phyloP scores from a whole-genome alignment of 2,329 filamentous ascomycete species.

The Alternaria panax region DNA sequence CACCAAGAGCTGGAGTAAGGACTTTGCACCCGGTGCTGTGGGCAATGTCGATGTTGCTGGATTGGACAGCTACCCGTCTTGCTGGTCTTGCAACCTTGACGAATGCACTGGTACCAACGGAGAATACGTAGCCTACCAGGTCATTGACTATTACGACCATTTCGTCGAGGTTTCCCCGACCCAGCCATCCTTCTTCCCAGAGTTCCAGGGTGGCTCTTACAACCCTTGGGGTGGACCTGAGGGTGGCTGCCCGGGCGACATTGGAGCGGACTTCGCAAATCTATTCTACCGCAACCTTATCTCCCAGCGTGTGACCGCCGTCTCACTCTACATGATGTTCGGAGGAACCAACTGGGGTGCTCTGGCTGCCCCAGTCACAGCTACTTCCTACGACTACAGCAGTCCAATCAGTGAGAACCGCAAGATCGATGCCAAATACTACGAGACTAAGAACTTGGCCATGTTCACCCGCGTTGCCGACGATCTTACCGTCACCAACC shows the following conservation, averaged over 20 bases:
- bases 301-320: slow-evolving; percentile 65
- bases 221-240: slow-evolving; percentile 69
- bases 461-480: slow-evolving; percentile 66
- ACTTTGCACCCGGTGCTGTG: slow-evolving; percentile 60
- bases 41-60: slow-evolving; percentile 65
- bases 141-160: slow-evolving; percentile 57
- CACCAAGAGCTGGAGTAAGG: slow-evolving; percentile 66
- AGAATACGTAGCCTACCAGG: slow-evolving; percentile 63
- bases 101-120: slow-evolving; percentile 69
- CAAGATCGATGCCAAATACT: slow-evolving; percentile 65
- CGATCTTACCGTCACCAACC: slow-evolving; percentile 64
- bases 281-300: slow-evolving; percentile 70
- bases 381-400: slow-evolving; percentile 69
- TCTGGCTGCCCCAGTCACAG: slow-evolving; percentile 64
- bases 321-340: slow-evolving; percentile 71
- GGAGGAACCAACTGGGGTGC: slow-evolving; percentile 71
- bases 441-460: slow-evolving; percentile 68
- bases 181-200: slow-evolving; percentile 64
- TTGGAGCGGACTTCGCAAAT: slow-evolving; percentile 67
- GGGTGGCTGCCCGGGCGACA: slow-evolving; percentile 62
- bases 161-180: slow-evolving; percentile 53
- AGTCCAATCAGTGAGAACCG: slow-evolving; percentile 68
- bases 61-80: slow-evolving; percentile 62
- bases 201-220: slow-evolving; percentile 67
- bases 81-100: slow-evolving; percentile 69